Conservation (phyloP, 2,329 filamentous ascomycete genomes). For the Aspergillus fructus region DNA sequence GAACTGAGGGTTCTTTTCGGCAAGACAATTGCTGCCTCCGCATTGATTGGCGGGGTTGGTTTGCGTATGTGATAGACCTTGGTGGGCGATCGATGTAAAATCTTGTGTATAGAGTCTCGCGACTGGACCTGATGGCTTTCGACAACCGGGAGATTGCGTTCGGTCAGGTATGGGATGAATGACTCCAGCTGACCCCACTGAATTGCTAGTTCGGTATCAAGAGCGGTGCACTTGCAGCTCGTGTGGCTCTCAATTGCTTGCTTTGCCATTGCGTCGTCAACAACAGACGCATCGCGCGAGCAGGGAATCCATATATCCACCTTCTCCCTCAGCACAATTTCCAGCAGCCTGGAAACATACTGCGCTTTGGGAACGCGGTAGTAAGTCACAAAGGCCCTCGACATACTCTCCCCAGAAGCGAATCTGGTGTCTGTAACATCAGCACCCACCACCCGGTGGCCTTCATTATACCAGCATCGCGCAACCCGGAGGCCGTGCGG, state of each 20-base stretch:
- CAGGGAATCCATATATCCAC: conserved; percentile 73
- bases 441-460: conserved; percentile 70
- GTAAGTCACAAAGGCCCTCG: conserved; percentile 56
- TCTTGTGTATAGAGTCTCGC: conserved; percentile 51
- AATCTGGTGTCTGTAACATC: conserved; percentile 57
- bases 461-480: conserved; percentile 61
- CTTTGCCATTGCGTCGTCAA: conserved; percentile 67
- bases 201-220: conserved; percentile 56
- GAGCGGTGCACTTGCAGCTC: conserved; percentile 63
- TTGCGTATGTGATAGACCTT: conserved; percentile 64
- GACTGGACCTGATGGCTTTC: conserved; percentile 56
- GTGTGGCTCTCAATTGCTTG: conserved; percentile 60
- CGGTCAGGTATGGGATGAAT: conserved; percentile 61
- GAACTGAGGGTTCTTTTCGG: conserved; percentile 54
- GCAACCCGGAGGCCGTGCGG: conserved; percentile 68
- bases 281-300: conserved; percentile 64
- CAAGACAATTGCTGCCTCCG: conserved; percentile 60
- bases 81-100: conserved; percentile 48
- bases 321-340: conserved; percentile 59
- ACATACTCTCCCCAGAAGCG: conserved; percentile 58
- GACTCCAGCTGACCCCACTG: conserved; percentile 64
- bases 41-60: conserved; percentile 44
- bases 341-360: conserved; percentile 59
- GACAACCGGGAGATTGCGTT: conserved; percentile 56
- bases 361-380: conserved; percentile 49